These are phyloP conservation scores for Fragaria nilgerrensis DNA, from an alignment of 306 rosid species.

Conservation along the genomic window DNA sequence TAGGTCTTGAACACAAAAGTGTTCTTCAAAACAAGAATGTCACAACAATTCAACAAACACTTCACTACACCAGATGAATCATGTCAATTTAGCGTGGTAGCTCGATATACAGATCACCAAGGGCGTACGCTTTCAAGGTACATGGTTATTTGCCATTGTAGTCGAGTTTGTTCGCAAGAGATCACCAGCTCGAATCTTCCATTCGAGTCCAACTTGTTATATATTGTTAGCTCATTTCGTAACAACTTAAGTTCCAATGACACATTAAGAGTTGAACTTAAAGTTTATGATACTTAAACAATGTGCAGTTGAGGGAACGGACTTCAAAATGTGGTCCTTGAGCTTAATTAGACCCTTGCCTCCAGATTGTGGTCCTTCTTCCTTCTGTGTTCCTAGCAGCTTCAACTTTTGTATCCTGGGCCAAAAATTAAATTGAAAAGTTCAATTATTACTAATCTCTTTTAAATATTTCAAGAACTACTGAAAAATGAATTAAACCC, in stretches of 20 bases:
- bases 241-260: background rate
- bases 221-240: background rate
- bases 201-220: background rate
- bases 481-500: conserved; percentile 1
- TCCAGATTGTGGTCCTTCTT: conserved; percentile 35
- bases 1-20: background rate
- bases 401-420: conserved; percentile 12
- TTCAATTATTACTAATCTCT: background rate
- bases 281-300: background rate
- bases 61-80: conserved; percentile 4
- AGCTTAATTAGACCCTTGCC: conserved; percentile 16
- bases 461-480: background rate
- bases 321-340: conserved; percentile 18
- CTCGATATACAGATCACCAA: background rate
- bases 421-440: background rate
- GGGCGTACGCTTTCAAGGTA: background rate
- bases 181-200: background rate
- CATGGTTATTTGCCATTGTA: background rate
- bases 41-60: conserved; percentile 4
- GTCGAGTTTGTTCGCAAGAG: background rate
- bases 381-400: conserved; percentile 11
- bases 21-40: background rate
- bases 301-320: background rate
- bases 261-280: background rate
- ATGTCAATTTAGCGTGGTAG: background rate